These are phyloP conservation scores for Ogataea sp. DNA, from an alignment of 805 yeast species.

Conservation along the genomic window DNA sequence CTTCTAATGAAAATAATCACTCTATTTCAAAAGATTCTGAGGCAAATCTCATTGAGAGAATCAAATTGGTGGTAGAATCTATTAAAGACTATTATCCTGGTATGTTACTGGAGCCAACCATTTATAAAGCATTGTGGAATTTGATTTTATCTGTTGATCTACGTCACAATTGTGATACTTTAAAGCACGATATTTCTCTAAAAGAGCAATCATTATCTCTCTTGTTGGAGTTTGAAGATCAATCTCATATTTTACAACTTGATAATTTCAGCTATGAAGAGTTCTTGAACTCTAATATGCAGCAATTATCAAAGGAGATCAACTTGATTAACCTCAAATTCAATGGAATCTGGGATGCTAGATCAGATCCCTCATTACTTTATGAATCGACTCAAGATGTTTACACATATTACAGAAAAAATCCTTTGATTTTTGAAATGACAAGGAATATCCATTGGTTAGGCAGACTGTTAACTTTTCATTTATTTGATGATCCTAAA, in stretches of 20 bases:
- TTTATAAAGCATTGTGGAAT: constrained; percentile 49
- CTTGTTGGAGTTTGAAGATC: constrained; percentile 23
- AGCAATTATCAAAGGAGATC: constrained; percentile 53
- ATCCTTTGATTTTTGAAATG: constrained; percentile 74
- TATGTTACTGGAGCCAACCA: constrained; percentile 54
- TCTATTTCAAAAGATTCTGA: constrained; percentile 2
- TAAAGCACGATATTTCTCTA: constrained; percentile 44
- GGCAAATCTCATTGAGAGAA: constrained; percentile 35
- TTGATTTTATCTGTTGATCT: constrained; percentile 42
- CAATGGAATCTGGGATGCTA: constrained; percentile 68
- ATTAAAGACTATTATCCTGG: constrained; percentile 58
- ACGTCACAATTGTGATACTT: constrained; percentile 40
- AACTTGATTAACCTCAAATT: constrained; percentile 61
- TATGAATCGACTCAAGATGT: constrained; percentile 43
- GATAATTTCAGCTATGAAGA: constrained; percentile 24
- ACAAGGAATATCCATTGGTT: constrained; percentile 64
- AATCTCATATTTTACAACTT: constrained; percentile 4
- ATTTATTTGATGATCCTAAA: constrained; percentile 49
- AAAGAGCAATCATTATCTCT: constrained; percentile 39
- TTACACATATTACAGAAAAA: constrained; percentile 39
- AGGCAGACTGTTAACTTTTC: constrained; percentile 61
- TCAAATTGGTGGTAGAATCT: constrained; percentile 45
- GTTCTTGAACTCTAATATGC: constrained; percentile 48
- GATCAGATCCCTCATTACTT: constrained; percentile 67
- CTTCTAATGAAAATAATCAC: not conserved